phyloP scores from a whole-genome alignment of 2,329 filamentous ascomycete genomes.

The Gremmenia infestans region DNA sequence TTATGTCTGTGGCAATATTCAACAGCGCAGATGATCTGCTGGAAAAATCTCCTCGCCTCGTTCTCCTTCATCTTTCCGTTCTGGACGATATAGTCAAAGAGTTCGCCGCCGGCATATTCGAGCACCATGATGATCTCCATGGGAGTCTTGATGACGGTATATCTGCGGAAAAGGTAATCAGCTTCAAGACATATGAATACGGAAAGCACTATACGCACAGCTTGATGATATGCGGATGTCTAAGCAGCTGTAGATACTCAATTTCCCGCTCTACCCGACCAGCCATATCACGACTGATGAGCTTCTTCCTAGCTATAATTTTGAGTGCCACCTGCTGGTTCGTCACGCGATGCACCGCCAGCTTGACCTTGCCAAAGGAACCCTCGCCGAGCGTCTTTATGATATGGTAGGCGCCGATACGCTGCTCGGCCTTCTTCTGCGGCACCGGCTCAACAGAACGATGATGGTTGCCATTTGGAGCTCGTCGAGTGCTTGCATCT shows the following conservation, averaged over 20 bases:
- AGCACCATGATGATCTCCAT: slow-evolving; percentile 98
- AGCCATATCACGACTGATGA: slow-evolving; percentile 96
- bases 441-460: slow-evolving; percentile 22
- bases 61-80: slow-evolving; percentile 87
- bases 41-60: slow-evolving; percentile 95
- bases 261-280: slow-evolving; percentile 97
- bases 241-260: slow-evolving; percentile 89
- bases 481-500: slow-evolving; percentile 26
- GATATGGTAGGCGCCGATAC: slow-evolving; percentile 88
- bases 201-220: slow-evolving; percentile 54
- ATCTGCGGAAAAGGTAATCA: slow-evolving; percentile 47
- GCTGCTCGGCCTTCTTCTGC: slow-evolving; percentile 63
- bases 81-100: slow-evolving; percentile 97
- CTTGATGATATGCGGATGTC: slow-evolving; percentile 99
- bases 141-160: slow-evolving; percentile 92
- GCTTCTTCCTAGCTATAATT: slow-evolving; percentile 93
- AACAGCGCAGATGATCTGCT: slow-evolving; percentile 97
- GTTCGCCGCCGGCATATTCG: slow-evolving; percentile 91
- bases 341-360: slow-evolving; percentile 87
- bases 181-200: slow-evolving; percentile 8
- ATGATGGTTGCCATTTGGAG: slow-evolving; percentile 20
- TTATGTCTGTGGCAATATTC: slow-evolving; percentile 99
- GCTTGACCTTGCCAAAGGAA: slow-evolving; percentile 97
- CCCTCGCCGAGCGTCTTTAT: slow-evolving; percentile 90
- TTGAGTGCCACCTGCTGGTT: slow-evolving; percentile 96